These are phyloP conservation scores for Cutaneotrichosporon sp. DNA, from an alignment of 1,284 basidiomycete species.

Conservation along the genomic window DNA sequence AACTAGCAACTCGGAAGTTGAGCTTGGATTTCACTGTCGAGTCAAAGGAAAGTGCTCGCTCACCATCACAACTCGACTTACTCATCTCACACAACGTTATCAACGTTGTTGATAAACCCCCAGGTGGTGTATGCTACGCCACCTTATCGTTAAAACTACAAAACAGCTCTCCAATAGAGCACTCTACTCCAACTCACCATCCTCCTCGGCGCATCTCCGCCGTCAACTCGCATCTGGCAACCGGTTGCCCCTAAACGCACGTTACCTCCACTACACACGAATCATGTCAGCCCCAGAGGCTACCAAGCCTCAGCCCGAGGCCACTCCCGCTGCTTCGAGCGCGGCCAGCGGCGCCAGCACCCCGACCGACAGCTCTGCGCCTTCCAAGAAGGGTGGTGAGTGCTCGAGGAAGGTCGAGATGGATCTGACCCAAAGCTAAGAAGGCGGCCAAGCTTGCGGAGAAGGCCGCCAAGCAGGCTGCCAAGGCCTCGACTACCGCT, in stretches of 20 bases:
- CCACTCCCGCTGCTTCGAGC: slow-evolving; percentile 24
- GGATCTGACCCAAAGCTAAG: slow-evolving; percentile 43
- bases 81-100: neutral
- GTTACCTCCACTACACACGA: slow-evolving; percentile 13
- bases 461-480: slow-evolving; percentile 64
- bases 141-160: slow-evolving; percentile 15
- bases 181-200: neutral
- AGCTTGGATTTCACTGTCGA: slow-evolving; percentile 1
- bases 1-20: neutral
- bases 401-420: slow-evolving; percentile 41
- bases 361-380: slow-evolving; percentile 20
- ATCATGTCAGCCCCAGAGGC: slow-evolving; percentile 37
- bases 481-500: slow-evolving; percentile 56
- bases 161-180: slow-evolving; percentile 21
- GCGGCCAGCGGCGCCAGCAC: slow-evolving; percentile 17
- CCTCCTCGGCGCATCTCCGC: slow-evolving; percentile 8
- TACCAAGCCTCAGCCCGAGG: slow-evolving; percentile 35
- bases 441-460: slow-evolving; percentile 69
- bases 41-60: slow-evolving; percentile 8
- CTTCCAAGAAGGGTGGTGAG: slow-evolving; percentile 47
- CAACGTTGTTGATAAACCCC: neutral
- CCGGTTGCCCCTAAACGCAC: slow-evolving; percentile 8
- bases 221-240: neutral
- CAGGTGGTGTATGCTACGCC: slow-evolving; percentile 28
- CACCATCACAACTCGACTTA: slow-evolving; percentile 9